Conservation (phyloP, 2,329 filamentous ascomycete species). For the Calonectria crousiana region DNA sequence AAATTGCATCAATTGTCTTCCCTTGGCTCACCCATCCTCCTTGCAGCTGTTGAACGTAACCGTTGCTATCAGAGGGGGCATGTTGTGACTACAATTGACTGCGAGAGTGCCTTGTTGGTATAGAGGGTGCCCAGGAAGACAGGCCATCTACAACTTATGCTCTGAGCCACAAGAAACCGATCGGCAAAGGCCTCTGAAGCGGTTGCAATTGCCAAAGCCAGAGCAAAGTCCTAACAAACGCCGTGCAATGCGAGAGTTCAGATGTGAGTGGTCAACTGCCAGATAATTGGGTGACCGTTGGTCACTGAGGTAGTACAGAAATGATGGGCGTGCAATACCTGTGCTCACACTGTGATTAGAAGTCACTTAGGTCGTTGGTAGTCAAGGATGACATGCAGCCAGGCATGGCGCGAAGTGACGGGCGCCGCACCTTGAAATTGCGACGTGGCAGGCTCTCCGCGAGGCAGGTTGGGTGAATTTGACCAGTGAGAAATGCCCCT, state of each 20-base stretch:
- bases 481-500: conserved; percentile 27
- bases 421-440: conserved; percentile 47
- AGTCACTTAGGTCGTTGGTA: conserved; percentile 35
- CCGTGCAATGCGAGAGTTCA: not conserved
- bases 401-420: conserved; percentile 45
- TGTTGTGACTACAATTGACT: not conserved
- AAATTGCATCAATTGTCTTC: conserved; percentile 30
- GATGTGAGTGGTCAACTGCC: conserved; percentile 1
- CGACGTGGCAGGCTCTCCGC: conserved; percentile 43
- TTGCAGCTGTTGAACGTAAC: conserved; percentile 4
- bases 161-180: conserved; percentile 9
- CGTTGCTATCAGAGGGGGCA: not conserved
- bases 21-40: conserved; percentile 3
- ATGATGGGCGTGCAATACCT: not conserved
- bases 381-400: conserved; percentile 46
- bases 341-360: conserved; percentile 37
- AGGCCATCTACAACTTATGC: not conserved
- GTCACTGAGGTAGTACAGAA: not conserved
- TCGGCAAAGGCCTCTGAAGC: not conserved
- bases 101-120: not conserved
- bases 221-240: not conserved
- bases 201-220: not conserved
- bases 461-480: not conserved
- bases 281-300: not conserved
- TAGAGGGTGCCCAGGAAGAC: not conserved